Conservation (phyloP, 1,284 basidiomycete species). For the Papiliotrema terrestris region DNA sequence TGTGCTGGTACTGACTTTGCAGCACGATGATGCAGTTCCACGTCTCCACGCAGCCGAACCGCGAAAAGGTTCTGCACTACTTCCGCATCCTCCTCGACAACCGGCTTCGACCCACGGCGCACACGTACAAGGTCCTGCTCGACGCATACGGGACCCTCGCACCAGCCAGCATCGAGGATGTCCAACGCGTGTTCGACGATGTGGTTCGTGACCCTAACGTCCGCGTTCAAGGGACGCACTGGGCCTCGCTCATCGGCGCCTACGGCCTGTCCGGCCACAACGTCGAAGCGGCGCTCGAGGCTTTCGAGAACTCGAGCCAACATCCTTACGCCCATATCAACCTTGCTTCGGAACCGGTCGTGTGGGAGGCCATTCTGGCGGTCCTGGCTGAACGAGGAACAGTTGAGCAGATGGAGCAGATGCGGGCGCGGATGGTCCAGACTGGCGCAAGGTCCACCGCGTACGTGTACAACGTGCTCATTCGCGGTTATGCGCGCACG, state of each 20-base stretch:
- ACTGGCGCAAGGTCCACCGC: slow-evolving; percentile 83
- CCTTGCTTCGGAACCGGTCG: slow-evolving; percentile 68
- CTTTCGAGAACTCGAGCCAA: slow-evolving; percentile 71
- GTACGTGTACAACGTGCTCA: slow-evolving; percentile 90
- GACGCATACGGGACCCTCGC: slow-evolving; percentile 86
- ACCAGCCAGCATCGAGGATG: slow-evolving; percentile 69
- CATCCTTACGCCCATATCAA: slow-evolving; percentile 49
- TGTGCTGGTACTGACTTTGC: slow-evolving; percentile 47
- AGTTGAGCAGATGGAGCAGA: slow-evolving; percentile 71
- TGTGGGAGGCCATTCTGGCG: slow-evolving; percentile 88
- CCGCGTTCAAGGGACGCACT: slow-evolving; percentile 76
- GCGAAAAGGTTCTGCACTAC: slow-evolving; percentile 71
- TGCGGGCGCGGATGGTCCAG: slow-evolving; percentile 62
- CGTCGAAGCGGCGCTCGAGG: slow-evolving; percentile 67
- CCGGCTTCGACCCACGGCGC: slow-evolving; percentile 69
- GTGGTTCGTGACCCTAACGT: slow-evolving; percentile 58
- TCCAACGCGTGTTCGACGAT: slow-evolving; percentile 69
- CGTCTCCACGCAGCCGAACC: slow-evolving; percentile 81
- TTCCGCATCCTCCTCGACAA: slow-evolving; percentile 66
- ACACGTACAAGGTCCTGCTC: slow-evolving; percentile 93
- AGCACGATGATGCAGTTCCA: slow-evolving; percentile 99
- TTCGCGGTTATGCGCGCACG: slow-evolving; percentile 76
- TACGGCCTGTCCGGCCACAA: slow-evolving; percentile 79
- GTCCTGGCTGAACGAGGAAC: slow-evolving; percentile 76
- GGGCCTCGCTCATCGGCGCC: slow-evolving; percentile 86